Conservation (phyloP, 2,329 filamentous ascomycete species). For the Tothia fuscella region DNA sequence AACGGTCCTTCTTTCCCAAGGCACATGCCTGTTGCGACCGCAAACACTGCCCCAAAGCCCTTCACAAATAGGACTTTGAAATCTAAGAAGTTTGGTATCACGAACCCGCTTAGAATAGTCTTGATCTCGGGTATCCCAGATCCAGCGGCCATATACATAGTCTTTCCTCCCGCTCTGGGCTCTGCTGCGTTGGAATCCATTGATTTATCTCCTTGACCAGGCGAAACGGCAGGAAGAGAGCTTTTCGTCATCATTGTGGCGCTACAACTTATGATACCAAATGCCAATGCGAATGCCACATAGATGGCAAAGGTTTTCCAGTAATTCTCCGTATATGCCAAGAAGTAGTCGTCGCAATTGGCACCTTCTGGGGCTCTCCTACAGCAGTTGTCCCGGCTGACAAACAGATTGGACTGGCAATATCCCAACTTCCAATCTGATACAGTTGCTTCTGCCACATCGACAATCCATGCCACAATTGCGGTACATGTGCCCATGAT, state of each 20-base stretch:
- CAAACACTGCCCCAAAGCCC: slow-evolving; percentile 45
- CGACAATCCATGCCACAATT: slow-evolving; percentile 43
- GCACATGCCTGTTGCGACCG: slow-evolving; percentile 48
- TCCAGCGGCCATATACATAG: slow-evolving; percentile 48
- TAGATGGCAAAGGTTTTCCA: slow-evolving; percentile 35
- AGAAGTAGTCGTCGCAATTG: slow-evolving; percentile 22
- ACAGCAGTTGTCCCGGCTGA: slow-evolving; percentile 41
- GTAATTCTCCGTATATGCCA: slow-evolving; percentile 32
- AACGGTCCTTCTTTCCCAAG: slow-evolving; percentile 52
- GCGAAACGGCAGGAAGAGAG: slow-evolving; percentile 33
- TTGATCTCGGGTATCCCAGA: slow-evolving; percentile 52
- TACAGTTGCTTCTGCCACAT: slow-evolving; percentile 41
- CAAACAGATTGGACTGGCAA: slow-evolving; percentile 34
- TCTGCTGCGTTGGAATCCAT: background rate
- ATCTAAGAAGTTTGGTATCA: slow-evolving; percentile 45
- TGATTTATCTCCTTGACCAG: slow-evolving; percentile 21
- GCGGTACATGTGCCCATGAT: slow-evolving; percentile 44
- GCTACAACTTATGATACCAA: slow-evolving; percentile 37
- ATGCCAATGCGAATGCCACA: slow-evolving; percentile 36
- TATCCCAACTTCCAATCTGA: slow-evolving; percentile 48
- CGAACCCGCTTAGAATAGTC: slow-evolving; percentile 48
- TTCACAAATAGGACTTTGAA: slow-evolving; percentile 45
- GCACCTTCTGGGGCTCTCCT: background rate
- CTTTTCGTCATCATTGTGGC: slow-evolving; percentile 40
- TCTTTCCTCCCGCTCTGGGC: slow-evolving; percentile 31